Evolutionary conservation across 805 yeast genomes (phyloP), one percentile per base, ranked within the genome.

Genomic region (Pichia thaimueangensis): DNA sequence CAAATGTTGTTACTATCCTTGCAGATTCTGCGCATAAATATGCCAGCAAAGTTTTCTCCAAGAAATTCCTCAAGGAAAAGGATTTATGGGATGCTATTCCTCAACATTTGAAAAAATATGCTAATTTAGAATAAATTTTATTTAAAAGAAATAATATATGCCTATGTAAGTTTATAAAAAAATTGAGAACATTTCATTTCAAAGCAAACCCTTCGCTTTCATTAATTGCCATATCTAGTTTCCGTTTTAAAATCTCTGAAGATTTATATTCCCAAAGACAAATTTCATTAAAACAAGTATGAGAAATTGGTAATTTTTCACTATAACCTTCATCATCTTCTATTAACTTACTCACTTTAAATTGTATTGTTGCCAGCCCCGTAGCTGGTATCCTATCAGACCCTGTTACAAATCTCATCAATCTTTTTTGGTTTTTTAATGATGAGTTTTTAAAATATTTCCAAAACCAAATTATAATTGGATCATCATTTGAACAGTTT

Each of bases 351-450:
- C 82, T 74, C n/a, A 91, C 74, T 47, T 80, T 80, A 54, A 93
- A 81, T 34, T 70, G 69, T 65, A 91, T 64, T 39, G 83, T 81
- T 24, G 84, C 80, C 23, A 87, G 70, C 0, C 98, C 98, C 0
- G 96, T 86, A 0, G 96, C 95, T 1, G 98, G 97, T 7, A 93
- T 70, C 35, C 96, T 67, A 55, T 87, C 96, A 1, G 95, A 82
- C 0, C 97, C 97, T 0, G 96, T 89, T 3, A 89, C 79, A 59
- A 91, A 91, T 16, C 72, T 67, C 30, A 91, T 62, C 34, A 91
- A 65, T 51, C 73, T 74, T 48, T 78, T 77, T 51, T 85, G 94
- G 24, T 71, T 67, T 4, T 45, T 53, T 28, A 62, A 62, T 2
- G 63, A 55, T 41, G 80, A 58, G 10, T 62, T 53, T n/a, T 65